Base-by-base conservation (phyloP, 2,329 filamentous ascomycete genomes). In the Myriosclerotinia duriaeana region DNA sequence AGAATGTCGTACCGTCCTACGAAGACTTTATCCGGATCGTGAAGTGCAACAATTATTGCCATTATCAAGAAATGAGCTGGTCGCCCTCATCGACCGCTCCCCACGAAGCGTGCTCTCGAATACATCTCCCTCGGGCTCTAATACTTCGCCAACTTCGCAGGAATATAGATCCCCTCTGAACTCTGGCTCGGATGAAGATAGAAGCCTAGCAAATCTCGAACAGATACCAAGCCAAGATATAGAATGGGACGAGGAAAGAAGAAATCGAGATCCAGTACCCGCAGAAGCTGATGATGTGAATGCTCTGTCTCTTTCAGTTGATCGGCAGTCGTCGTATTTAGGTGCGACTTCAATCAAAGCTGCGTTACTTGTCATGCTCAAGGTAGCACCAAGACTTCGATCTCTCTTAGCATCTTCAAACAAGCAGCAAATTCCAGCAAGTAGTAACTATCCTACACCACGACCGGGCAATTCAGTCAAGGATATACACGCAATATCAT, bases 331-430 rank as follows among this genome's bases (percentile, higher is more conserved):
- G 2, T 87, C 89, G 3, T 92, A 92, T 72, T 80, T 92, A 4
- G 89, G 89, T 1, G 87, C 90, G 20, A 92, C 89, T 0, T 92
- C 89, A 7, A 89, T 92, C 73, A 89, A 90, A 73, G 89, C 89
- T 1, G 89, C 89, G 1, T 81, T 92, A 46, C 86, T 90, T 78
- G 89, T 91, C 56, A 91, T 92, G 75, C 71, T 77, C 15, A 71
- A 80, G 77, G 80, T 84, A 54, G 83, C 83, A 66, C 84, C 84
- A 3, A 79, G 80, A 22, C 80, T 81, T 38, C 78, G 79, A 52
- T 76, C 80, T 1, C 80, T 82, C 66, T 81, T 85, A 63, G 77
- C 80, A 14, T 71, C 74, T 40, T 54, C 58, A 12, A 65, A 69
- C 14, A 72, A 68, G 15, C 73, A 72, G 55, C 71, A 72, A 63